phyloP scores from a whole-genome alignment of 805 yeast species.

The Wickerhamiella parazyma region DNA sequence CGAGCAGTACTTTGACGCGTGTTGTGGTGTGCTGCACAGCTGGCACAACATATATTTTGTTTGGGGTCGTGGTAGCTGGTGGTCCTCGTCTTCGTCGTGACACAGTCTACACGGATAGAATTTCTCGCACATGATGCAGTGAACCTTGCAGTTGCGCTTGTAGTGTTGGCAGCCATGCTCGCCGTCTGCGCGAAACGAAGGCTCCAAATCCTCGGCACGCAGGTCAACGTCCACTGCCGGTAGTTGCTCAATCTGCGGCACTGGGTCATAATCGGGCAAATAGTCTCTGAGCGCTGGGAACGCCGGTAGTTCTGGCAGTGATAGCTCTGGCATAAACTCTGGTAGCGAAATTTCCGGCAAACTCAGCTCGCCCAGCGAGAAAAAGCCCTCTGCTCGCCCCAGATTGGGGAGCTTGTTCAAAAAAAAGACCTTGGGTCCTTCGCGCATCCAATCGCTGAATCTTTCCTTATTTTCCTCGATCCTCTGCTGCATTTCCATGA shows the following conservation, averaged over 20 bases:
- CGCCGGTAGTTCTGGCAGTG: constrained; percentile 6
- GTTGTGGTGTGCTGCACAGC: constrained; percentile 64
- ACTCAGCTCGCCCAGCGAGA: constrained; percentile 4
- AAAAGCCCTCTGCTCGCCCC: constrained; percentile 5
- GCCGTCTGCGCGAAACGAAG: constrained; percentile 28
- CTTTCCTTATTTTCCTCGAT: constrained; percentile 3
- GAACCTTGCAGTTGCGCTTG: constrained; percentile 68
- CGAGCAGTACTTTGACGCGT: constrained; percentile 54
- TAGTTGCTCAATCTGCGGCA: neutral
- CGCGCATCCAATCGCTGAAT: constrained; percentile 1
- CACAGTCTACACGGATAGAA: constrained; percentile 81
- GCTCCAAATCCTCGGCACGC: constrained; percentile 31
- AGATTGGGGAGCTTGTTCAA: constrained; percentile 3
- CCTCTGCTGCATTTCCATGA: constrained; percentile 6
- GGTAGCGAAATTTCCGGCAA: constrained; percentile 3
- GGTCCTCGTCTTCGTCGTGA: constrained; percentile 54
- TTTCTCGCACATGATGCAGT: constrained; percentile 57
- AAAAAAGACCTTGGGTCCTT: constrained; percentile 4
- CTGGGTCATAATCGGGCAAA: neutral
- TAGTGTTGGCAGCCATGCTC: constrained; percentile 73
- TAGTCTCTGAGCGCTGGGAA: neutral
- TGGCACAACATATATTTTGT: constrained; percentile 67
- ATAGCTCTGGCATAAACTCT: constrained; percentile 5
- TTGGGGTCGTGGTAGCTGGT: constrained; percentile 43
- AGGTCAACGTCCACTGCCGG: constrained; percentile 25